phyloP scores from a whole-genome alignment of 805 yeast species.

The Saturnispora bothae region DNA sequence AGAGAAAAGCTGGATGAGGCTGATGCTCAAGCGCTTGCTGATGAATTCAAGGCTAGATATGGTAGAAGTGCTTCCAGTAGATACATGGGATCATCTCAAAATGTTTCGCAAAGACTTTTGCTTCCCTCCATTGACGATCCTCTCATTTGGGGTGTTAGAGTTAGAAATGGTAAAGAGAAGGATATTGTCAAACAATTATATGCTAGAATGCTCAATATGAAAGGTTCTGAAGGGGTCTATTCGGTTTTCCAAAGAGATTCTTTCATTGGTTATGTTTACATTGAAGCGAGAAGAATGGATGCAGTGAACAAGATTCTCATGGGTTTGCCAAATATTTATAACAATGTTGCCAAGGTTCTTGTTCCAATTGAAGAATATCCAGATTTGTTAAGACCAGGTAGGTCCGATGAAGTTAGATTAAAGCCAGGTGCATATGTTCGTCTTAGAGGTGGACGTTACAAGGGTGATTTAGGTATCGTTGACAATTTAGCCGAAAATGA shows the following conservation, averaged over 20 bases:
- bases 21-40: constrained; percentile 91
- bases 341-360: constrained; percentile 48
- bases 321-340: constrained; percentile 81
- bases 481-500: constrained; percentile 92
- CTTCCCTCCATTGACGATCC: constrained; percentile 96
- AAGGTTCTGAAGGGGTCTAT: constrained; percentile 70
- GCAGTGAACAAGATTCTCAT: constrained; percentile 82
- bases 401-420: constrained; percentile 76
- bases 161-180: constrained; percentile 88
- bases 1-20: constrained; percentile 82
- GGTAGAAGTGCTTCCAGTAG: constrained; percentile 75
- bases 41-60: constrained; percentile 82
- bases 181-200: constrained; percentile 76
- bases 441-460: constrained; percentile 81
- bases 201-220: constrained; percentile 74
- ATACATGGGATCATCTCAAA: constrained; percentile 74
- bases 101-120: constrained; percentile 85
- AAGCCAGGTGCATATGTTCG: constrained; percentile 91
- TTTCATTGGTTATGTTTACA: constrained; percentile 82
- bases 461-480: constrained; percentile 86
- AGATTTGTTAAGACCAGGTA: constrained; percentile 80
- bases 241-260: constrained; percentile 93
- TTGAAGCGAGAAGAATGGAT: constrained; percentile 88
- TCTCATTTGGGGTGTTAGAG: constrained; percentile 88
- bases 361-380: constrained; percentile 96